Evolutionary conservation across 495 filamentous ascomycete genomes (phyloP).

Genomic region (Daldinia caldariorum): DNA sequence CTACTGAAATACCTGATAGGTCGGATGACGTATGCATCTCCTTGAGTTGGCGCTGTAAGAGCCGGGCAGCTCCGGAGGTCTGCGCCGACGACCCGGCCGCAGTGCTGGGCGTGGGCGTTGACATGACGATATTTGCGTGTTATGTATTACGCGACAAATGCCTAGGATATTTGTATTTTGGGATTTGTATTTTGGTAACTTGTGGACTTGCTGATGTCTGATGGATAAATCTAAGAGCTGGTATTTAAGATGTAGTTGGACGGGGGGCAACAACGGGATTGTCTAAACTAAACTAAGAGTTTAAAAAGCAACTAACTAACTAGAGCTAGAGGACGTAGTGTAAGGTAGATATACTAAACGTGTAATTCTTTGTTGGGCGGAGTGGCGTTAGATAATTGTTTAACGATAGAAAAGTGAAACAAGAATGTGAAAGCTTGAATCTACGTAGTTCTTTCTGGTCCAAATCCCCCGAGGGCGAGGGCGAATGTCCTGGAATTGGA

Average conservation of each 20-base stretch:
- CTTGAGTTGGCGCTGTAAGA: constrained; percentile 86
- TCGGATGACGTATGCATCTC: constrained; percentile 92
- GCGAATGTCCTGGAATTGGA: neutral
- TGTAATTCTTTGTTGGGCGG: too few relatives aligned
- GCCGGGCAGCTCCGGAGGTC: constrained; percentile 67
- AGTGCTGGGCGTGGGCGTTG: neutral
- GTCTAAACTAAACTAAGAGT: too few relatives aligned
- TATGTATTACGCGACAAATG: constrained; percentile 1
- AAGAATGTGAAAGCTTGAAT: neutral
- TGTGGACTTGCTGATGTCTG: too few relatives aligned
- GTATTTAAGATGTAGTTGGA: too few relatives aligned
- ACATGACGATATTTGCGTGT: constrained; percentile 11
- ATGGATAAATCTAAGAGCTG: too few relatives aligned
- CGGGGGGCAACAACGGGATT: too few relatives aligned
- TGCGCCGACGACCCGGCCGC: constrained; percentile 47
- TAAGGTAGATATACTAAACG: too few relatives aligned
- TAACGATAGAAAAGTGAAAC: neutral
- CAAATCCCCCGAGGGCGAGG: neutral
- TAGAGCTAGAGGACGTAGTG: too few relatives aligned
- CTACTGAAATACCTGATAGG: constrained; percentile 92
- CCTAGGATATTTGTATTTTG: neutral
- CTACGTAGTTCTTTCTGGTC: neutral
- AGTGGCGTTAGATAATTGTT: neutral
- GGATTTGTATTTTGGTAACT: neutral
- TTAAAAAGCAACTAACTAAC: too few relatives aligned